These are phyloP conservation scores for Poa annua DNA, from an alignment of 176 grass and related monocot species.

Conservation along the genomic window DNA sequence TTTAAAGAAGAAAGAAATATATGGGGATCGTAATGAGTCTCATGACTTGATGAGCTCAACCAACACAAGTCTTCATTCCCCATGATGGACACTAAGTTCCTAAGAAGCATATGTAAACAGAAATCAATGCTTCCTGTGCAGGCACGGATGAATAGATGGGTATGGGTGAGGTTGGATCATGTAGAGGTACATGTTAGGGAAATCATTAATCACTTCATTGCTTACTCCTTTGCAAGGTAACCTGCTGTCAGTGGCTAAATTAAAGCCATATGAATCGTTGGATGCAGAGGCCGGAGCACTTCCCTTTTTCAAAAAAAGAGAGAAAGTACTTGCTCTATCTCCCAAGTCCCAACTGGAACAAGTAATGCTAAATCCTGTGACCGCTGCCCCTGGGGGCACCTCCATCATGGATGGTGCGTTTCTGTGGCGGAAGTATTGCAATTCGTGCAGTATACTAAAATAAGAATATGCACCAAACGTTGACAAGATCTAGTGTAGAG, in stretches of 20 bases:
- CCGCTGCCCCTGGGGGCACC: not conserved
- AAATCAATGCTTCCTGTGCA: conserved; percentile 13
- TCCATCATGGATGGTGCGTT: conserved; percentile 9
- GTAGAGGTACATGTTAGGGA: not conserved
- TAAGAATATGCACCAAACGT: conserved; percentile 21
- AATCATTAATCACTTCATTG: conserved; percentile 33
- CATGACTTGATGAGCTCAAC: conserved; percentile 29
- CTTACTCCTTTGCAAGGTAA: conserved; percentile 10
- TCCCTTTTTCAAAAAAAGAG: too few species aligned
- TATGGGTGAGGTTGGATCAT: conserved; percentile 16
- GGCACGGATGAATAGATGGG: conserved; percentile 28
- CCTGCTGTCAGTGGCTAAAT: not conserved
- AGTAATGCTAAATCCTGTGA: too few species aligned
- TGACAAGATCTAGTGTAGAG: not conserved
- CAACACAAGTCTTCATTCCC: conserved; percentile 23
- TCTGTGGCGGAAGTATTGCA: conserved; percentile 11
- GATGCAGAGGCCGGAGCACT: too few species aligned
- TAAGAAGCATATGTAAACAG: conserved; percentile 8
- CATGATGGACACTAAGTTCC: conserved; percentile 34
- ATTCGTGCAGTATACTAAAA: conserved; percentile 42
- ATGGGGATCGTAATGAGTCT: not conserved
- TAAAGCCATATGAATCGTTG: too few species aligned
- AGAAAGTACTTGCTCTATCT: not conserved
- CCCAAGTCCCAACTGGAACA: not conserved
- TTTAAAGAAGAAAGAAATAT: not conserved